phyloP scores from a whole-genome alignment of 208 protist genomes.

The Leishmania turanica region DNA sequence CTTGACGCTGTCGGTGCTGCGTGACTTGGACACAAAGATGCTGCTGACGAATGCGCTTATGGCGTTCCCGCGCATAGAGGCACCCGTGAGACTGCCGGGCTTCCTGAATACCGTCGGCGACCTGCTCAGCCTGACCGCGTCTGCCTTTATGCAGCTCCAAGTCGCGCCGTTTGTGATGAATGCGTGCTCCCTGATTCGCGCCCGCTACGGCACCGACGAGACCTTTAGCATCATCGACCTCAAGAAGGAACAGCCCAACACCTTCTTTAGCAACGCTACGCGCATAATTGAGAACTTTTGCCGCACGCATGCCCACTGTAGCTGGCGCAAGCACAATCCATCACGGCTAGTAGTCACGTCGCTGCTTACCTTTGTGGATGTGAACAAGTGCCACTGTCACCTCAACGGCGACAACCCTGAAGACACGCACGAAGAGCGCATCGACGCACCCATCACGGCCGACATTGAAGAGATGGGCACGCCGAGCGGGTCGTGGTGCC shows the following conservation, averaged over 20 bases:
- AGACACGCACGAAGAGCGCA: conserved; percentile 15
- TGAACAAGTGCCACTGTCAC: conserved; percentile 58
- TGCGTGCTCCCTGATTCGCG: conserved; percentile 73
- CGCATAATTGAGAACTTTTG: conserved; percentile 54
- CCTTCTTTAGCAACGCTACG: conserved; percentile 57
- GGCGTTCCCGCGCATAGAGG: conserved; percentile 63
- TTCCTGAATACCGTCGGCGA: conserved; percentile 54
- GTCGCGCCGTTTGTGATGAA: conserved; percentile 57
- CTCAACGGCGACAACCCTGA: conserved; percentile 26
- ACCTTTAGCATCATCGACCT: conserved; percentile 66
- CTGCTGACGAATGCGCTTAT: conserved; percentile 50
- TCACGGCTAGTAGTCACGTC: conserved; percentile 84
- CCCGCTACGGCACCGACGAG: conserved; percentile 62
- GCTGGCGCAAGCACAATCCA: conserved; percentile 88
- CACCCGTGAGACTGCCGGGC: conserved; percentile 33
- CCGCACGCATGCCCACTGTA: conserved; percentile 61
- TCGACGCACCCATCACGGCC: conserved; percentile 12
- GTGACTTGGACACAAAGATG: conserved; percentile 62
- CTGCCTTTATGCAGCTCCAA: conserved; percentile 53
- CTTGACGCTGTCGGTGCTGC: conserved; percentile 55
- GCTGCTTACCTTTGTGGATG: conserved; percentile 85
- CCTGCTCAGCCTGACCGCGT: conserved; percentile 47
- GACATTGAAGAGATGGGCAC: conserved; percentile 36
- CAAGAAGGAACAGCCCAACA: conserved; percentile 47
- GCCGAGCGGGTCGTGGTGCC: conserved; percentile 72